Evolutionary conservation across 2,329 filamentous ascomycete species (phyloP).

Genomic region (Rhynchosporium secalis): DNA sequence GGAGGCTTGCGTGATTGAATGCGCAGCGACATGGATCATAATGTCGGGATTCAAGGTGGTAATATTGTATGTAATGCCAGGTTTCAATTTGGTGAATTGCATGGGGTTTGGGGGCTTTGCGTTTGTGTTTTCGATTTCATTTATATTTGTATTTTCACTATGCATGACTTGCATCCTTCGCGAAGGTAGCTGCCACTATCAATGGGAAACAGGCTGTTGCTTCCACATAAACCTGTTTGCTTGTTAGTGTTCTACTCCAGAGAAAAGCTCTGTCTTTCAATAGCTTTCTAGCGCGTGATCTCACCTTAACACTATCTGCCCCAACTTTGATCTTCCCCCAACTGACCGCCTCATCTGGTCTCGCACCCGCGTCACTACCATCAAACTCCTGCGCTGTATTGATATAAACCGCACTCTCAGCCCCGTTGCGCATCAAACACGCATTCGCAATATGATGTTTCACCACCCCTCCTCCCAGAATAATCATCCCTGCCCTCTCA

Average conservation of each 20-base stretch:
- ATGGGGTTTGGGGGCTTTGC: background rate
- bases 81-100: background rate
- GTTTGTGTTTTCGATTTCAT: background rate
- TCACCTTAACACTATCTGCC: constrained; percentile 85
- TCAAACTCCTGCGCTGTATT: constrained; percentile 98
- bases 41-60: too few species aligned
- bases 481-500: constrained; percentile 89
- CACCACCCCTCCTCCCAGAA: constrained; percentile 89
- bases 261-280: background rate
- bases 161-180: constrained; percentile 44
- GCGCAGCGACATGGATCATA: too few species aligned
- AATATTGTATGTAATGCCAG: background rate
- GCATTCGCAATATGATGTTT: constrained; percentile 99
- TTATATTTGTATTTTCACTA: background rate
- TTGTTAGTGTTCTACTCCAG: constrained; percentile 13
- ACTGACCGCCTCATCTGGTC: constrained; percentile 94
- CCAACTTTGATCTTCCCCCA: constrained; percentile 97
- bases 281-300: constrained; percentile 30
- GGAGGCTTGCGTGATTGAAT: constrained; percentile 4
- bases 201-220: constrained; percentile 66
- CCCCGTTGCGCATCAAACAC: constrained; percentile 95
- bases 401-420: constrained; percentile 95
- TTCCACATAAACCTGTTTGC: constrained; percentile 61
- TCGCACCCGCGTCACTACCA: constrained; percentile 90
- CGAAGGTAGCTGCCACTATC: constrained; percentile 67